Percentiles rank a stretch among this genome's conserved stretches.
These are phyloP conservation scores for Allium fistulosum DNA, from an alignment of 106 monocot genomes.

Conservation along the genomic window DNA sequence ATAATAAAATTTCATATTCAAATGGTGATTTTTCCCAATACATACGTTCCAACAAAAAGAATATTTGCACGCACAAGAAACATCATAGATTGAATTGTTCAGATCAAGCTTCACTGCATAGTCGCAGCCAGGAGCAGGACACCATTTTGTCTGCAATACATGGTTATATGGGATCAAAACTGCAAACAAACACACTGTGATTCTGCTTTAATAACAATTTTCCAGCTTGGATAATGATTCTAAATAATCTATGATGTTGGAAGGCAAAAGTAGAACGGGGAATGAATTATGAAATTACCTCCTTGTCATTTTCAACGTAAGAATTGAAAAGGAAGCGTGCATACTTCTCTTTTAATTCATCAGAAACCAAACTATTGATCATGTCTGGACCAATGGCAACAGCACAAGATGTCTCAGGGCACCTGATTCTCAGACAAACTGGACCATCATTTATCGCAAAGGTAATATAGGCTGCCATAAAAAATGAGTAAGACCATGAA, in stretches of 20 bases:
- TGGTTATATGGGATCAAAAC: too few relatives aligned
- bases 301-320: constrained; percentile 76
- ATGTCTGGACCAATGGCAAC: constrained; percentile 74
- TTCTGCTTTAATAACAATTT: too few relatives aligned
- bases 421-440: constrained; percentile 72
- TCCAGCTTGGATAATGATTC: too few relatives aligned
- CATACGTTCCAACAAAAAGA: constrained; percentile 8
- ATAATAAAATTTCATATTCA: too few relatives aligned
- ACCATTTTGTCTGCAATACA: constrained; percentile 12
- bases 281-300: constrained; percentile 24
- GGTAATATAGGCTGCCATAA: constrained; percentile 58
- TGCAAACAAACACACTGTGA: too few relatives aligned
- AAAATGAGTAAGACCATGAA: too few relatives aligned
- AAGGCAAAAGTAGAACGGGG: too few relatives aligned
- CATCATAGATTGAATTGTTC: constrained; percentile 5
- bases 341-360: constrained; percentile 74
- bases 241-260: too few relatives aligned
- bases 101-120: constrained; percentile 1
- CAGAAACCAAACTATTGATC: constrained; percentile 44
- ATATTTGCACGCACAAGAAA: background rate
- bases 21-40: background rate
- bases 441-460: constrained; percentile 78
- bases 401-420: constrained; percentile 83
- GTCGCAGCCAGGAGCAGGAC: constrained; percentile 9
- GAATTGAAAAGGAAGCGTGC: constrained; percentile 66